These are phyloP conservation scores for Osmozyma mogii DNA, from an alignment of 805 yeast species.

Conservation along the genomic window DNA sequence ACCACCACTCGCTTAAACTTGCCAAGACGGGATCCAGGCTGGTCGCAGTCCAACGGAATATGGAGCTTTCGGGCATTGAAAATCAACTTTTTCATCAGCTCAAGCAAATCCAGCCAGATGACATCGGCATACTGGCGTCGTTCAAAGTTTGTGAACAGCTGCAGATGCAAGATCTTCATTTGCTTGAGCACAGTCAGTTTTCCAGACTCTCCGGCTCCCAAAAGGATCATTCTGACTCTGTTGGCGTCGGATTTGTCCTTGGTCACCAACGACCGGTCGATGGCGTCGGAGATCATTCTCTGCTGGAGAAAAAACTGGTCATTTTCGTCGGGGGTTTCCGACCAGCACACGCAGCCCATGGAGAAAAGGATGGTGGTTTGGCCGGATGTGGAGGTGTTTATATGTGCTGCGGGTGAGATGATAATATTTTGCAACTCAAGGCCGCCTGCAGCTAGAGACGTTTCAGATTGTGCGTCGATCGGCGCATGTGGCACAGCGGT, in stretches of 20 bases:
- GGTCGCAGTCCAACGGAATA: conserved; percentile 60
- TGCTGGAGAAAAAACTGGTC: conserved; percentile 48
- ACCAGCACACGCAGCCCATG: neutral
- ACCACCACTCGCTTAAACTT: conserved; percentile 43
- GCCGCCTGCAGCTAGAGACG: no score
- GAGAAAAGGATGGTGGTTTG: neutral
- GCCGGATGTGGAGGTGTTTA: no score
- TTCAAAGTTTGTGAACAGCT: conserved; percentile 77
- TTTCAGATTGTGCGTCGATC: no score
- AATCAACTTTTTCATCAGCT: conserved; percentile 68
- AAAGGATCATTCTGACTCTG: conserved; percentile 62
- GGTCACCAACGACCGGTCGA: conserved; percentile 53
- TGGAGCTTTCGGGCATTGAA: conserved; percentile 65
- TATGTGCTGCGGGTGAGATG: no score
- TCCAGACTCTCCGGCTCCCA: conserved; percentile 95
- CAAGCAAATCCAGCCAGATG: conserved; percentile 88
- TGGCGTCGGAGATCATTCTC: conserved; percentile 49
- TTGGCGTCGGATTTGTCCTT: conserved; percentile 46
- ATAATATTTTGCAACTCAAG: no score
- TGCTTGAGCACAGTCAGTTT: conserved; percentile 90
- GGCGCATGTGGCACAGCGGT: no score
- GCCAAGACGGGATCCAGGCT: conserved; percentile 37
- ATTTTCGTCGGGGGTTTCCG: conserved; percentile 20
- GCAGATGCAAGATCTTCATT: conserved; percentile 75
- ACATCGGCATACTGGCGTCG: conserved; percentile 74